Evolutionary conservation across 257 asterid genomes (phyloP).

Genomic region (Solanum megistacrolobum): DNA sequence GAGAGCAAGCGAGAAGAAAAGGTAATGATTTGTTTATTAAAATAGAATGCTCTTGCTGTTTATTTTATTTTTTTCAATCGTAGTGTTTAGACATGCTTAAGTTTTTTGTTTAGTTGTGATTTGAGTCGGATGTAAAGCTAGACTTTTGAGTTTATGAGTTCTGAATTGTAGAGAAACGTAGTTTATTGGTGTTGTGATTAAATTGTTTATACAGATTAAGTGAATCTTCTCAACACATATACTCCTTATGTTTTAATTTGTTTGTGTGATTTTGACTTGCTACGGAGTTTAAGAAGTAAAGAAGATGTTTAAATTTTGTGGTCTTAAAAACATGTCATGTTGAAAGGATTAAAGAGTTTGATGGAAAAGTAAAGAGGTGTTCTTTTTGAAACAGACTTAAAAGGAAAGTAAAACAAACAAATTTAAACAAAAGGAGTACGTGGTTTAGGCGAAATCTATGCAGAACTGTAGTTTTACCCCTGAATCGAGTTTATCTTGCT

Average conservation of each 20-base stretch:
- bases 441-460: background rate
- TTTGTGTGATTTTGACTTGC: background rate
- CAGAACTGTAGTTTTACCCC: background rate
- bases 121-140: background rate
- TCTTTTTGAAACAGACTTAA: background rate
- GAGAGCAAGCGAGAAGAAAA: constrained; percentile 86
- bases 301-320: background rate
- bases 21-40: constrained; percentile 31
- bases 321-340: background rate
- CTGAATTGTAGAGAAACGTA: background rate
- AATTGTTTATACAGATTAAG: background rate
- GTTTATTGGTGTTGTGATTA: background rate
- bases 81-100: background rate
- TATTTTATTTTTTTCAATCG: no score
- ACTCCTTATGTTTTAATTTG: background rate
- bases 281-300: background rate
- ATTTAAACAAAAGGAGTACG: background rate
- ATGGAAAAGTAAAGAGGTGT: background rate
- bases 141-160: background rate
- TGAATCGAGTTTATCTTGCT: background rate
- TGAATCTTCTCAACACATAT: background rate
- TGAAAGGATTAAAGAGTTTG: background rate
- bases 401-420: background rate
- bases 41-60: background rate
- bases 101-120: background rate